phyloP scores from a whole-genome alignment of 805 yeast species.

The Blastobotrys peoriensis region DNA sequence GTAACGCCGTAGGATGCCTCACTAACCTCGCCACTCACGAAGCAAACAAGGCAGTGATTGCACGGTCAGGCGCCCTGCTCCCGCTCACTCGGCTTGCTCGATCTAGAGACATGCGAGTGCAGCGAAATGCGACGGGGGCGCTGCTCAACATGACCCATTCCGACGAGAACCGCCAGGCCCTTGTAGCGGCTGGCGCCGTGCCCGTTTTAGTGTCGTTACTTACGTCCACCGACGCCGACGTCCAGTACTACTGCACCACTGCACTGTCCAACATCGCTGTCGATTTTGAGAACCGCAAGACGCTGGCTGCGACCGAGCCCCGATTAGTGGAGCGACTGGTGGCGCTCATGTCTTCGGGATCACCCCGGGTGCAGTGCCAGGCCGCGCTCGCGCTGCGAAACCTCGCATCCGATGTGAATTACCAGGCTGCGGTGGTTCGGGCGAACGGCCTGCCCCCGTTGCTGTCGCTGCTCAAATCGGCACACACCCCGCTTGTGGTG shows the following conservation, averaged over 20 bases:
- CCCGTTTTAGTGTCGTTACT: conserved; percentile 88
- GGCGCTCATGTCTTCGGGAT: conserved; percentile 82
- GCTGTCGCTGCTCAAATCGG: conserved; percentile 81
- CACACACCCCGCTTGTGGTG: conserved; percentile 83
- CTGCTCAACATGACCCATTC: conserved; percentile 97
- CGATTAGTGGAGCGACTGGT: conserved; percentile 84
- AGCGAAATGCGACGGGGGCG: conserved; percentile 98
- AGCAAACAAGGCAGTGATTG: conserved; percentile 92
- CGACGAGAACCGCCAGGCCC: conserved; percentile 89
- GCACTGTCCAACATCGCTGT: conserved; percentile 96
- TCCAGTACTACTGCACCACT: conserved; percentile 97
- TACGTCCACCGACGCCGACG: conserved; percentile 87
- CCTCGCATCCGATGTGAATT: conserved; percentile 91
- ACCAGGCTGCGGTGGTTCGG: conserved; percentile 91
- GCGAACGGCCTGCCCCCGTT: conserved; percentile 94
- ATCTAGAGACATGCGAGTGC: conserved; percentile 91
- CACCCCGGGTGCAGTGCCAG: conserved; percentile 96
- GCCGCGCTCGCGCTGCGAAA: conserved; percentile 95
- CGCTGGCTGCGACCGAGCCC: conserved; percentile 87
- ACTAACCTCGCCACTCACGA: conserved; percentile 98
- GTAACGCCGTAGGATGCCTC: conserved; percentile 98
- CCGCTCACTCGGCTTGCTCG: conserved; percentile 93
- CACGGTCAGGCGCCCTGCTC: conserved; percentile 89
- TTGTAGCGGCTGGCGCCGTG: conserved; percentile 96
- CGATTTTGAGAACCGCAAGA: conserved; percentile 84